A percentile compares a stretch with the other conserved stretches of the same genome.
phyloP scores from a whole-genome alignment of 202 grass and related monocot species.

The Carex sylvatica region DNA sequence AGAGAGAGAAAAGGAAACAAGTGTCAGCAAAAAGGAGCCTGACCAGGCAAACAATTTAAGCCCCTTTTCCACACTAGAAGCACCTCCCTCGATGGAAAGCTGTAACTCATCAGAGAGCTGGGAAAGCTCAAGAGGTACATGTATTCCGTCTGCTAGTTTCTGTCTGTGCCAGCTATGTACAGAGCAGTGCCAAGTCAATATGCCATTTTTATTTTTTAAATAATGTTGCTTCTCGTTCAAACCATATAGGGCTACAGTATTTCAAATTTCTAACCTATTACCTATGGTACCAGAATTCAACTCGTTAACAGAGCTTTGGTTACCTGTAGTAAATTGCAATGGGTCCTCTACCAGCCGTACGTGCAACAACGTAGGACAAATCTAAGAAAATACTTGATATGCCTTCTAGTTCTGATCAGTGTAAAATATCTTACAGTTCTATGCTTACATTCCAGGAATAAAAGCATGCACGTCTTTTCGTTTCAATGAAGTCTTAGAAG shows the following conservation, averaged over 20 bases:
- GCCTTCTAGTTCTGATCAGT: not conserved
- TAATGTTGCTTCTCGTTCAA: not conserved
- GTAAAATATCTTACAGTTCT: slow-evolving; percentile 26
- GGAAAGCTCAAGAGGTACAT: slow-evolving; percentile 65
- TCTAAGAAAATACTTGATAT: not conserved
- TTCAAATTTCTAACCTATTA: not conserved
- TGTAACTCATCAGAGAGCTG: slow-evolving; percentile 76
- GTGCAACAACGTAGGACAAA: not conserved
- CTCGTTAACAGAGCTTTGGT: not conserved
- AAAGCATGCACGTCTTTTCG: slow-evolving; percentile 41
- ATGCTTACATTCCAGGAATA: slow-evolving; percentile 52
- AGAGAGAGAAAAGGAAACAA: slow-evolving; percentile 9
- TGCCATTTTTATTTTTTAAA: not conserved
- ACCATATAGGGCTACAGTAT: not conserved
- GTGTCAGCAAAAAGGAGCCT: slow-evolving; percentile 32
- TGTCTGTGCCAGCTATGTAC: not conserved
- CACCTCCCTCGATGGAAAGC: slow-evolving; percentile 66
- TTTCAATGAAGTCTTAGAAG: slow-evolving; percentile 46
- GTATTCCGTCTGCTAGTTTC: not conserved
- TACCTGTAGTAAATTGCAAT: not conserved
- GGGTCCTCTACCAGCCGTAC: not conserved
- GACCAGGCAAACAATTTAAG: slow-evolving; percentile 40
- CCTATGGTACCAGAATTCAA: not conserved
- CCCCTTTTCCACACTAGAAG: slow-evolving; percentile 51
- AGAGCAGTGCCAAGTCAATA: not conserved